Evolutionary conservation across 345 rosid species (phyloP).

Genomic region (Arabidopsis thaliana): TAIR10.1 NC_003070.9:18940001-18940500

Average conservation of each 20-base stretch:
- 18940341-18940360: not conserved
- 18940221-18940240: conserved; percentile 46
- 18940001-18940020: conserved; percentile 80
- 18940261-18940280: conserved; percentile 9
- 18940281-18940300: conserved; percentile 6
- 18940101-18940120: conserved; percentile 73
- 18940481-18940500: conserved; percentile 8
- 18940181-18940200: conserved; percentile 87
- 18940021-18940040: conserved; percentile 58
- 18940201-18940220: conserved; percentile 58
- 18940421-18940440: not conserved
- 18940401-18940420: conserved; percentile 5
- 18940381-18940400: not conserved
- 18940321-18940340: not conserved
- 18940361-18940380: not conserved
- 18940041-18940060: conserved; percentile 85
- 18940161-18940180: conserved; percentile 79
- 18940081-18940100: conserved; percentile 93
- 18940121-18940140: conserved; percentile 69
- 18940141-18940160: conserved; percentile 61
- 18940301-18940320: conserved; percentile 6
- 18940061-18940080: conserved; percentile 88
- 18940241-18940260: conserved; percentile 17
- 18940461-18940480: not conserved
- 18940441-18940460: not conserved